Conservation (phyloP, 1,139 yeast species). For the Yamadazyma jaroonii region DNA sequence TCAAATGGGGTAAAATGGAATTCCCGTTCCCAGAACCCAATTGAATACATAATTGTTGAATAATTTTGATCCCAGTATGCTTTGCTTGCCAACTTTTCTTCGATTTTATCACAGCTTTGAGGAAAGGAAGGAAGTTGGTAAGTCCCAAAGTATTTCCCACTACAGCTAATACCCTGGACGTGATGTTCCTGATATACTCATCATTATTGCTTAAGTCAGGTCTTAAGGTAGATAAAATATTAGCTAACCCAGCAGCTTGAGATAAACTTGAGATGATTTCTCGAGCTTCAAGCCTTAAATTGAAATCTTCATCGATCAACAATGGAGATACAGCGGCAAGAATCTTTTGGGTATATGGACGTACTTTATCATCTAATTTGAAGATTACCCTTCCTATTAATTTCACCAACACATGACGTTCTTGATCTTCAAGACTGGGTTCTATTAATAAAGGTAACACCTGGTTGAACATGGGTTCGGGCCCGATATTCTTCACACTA, state of each 20-base stretch:
- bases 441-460: constrained; percentile 76
- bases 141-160: constrained; percentile 82
- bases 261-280: constrained; percentile 75
- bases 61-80: constrained; percentile 78
- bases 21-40: constrained; percentile 64
- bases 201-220: constrained; percentile 84
- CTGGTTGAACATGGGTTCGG: constrained; percentile 63
- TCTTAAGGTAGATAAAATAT: constrained; percentile 71
- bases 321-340: constrained; percentile 76
- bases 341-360: constrained; percentile 75
- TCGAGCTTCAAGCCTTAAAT: constrained; percentile 72
- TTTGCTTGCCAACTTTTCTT: constrained; percentile 83
- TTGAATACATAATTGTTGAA: constrained; percentile 71
- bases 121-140: constrained; percentile 68
- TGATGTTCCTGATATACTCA: constrained; percentile 74
- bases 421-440: constrained; percentile 73
- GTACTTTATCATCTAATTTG: constrained; percentile 59
- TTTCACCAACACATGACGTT: constrained; percentile 78
- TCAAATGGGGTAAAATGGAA: constrained; percentile 65
- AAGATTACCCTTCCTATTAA: constrained; percentile 67
- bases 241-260: constrained; percentile 79
- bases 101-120: constrained; percentile 78
- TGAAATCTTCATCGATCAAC: constrained; percentile 73
- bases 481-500: constrained; percentile 64
- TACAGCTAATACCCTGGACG: constrained; percentile 81